These are phyloP conservation scores for Citrullus colocynthis DNA, from an alignment of 306 rosid genomes.

Conservation along the genomic window DNA sequence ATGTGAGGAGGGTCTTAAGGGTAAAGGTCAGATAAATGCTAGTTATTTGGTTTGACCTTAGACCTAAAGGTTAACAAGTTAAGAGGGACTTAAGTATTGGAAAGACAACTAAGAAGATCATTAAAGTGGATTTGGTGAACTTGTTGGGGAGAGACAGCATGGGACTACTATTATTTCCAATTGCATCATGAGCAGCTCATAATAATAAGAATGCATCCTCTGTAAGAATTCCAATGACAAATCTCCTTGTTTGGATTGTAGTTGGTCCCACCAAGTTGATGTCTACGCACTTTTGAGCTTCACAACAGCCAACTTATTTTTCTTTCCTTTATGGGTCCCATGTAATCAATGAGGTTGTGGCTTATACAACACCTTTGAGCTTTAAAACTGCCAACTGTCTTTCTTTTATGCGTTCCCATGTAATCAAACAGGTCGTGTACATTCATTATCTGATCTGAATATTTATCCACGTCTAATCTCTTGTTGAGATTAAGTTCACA, in stretches of 20 bases:
- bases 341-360: not conserved
- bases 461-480: not conserved
- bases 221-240: not conserved
- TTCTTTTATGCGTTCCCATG: not conserved
- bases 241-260: not conserved
- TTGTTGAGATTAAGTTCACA: not conserved
- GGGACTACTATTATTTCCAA: not conserved
- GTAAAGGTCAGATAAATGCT: not conserved
- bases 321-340: not conserved
- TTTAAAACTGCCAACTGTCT: not conserved
- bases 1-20: not conserved
- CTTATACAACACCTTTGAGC: not conserved
- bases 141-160: not conserved
- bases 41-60: not conserved
- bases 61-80: not conserved
- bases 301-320: not conserved
- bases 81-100: not conserved
- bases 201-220: not conserved
- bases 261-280: not conserved
- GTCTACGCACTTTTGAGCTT: not conserved
- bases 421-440: not conserved
- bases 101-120: not conserved
- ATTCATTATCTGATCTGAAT: not conserved
- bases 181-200: not conserved
- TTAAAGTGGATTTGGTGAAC: not conserved